Evolutionary conservation across 1,284 basidiomycete species (phyloP).

Genomic region (Flammula alnicola): DNA sequence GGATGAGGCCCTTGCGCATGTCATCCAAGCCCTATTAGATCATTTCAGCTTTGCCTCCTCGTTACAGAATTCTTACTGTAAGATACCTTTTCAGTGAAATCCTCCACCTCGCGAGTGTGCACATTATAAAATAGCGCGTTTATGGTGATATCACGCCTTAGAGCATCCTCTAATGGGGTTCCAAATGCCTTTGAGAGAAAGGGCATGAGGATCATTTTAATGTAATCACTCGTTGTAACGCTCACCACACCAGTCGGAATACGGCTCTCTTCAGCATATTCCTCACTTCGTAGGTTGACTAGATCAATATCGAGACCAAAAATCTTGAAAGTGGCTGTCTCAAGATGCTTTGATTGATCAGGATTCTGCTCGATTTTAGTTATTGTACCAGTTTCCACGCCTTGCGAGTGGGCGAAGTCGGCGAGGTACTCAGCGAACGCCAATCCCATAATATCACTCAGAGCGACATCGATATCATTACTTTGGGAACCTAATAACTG

Average conservation of each 20-base stretch:
- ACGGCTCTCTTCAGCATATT: constrained; percentile 85
- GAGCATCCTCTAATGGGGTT: constrained; percentile 91
- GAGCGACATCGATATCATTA: constrained; percentile 94
- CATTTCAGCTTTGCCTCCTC: background rate
- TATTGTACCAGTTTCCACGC: constrained; percentile 63
- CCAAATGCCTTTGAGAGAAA: constrained; percentile 89
- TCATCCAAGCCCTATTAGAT: constrained; percentile 78
- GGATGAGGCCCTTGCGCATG: constrained; percentile 77
- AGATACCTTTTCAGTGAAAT: constrained; percentile 80
- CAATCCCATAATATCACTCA: constrained; percentile 89
- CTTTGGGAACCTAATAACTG: constrained; percentile 86
- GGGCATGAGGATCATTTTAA: background rate
- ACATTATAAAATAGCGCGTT: constrained; percentile 98
- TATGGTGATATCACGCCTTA: constrained; percentile 93
- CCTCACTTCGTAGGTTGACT: constrained; percentile 93
- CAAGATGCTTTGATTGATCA: constrained; percentile 97
- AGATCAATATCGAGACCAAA: constrained; percentile 90
- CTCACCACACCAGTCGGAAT: constrained; percentile 89
- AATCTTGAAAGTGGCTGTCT: constrained; percentile 91
- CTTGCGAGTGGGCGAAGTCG: constrained; percentile 61
- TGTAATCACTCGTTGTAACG: constrained; percentile 14
- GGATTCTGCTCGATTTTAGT: constrained; percentile 93
- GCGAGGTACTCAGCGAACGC: constrained; percentile 87
- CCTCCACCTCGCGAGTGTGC: constrained; percentile 88
- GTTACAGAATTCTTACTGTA: background rate